phyloP scores from a whole-genome alignment of 306 rosid genomes.

The Astragalus glycyphyllos region DNA sequence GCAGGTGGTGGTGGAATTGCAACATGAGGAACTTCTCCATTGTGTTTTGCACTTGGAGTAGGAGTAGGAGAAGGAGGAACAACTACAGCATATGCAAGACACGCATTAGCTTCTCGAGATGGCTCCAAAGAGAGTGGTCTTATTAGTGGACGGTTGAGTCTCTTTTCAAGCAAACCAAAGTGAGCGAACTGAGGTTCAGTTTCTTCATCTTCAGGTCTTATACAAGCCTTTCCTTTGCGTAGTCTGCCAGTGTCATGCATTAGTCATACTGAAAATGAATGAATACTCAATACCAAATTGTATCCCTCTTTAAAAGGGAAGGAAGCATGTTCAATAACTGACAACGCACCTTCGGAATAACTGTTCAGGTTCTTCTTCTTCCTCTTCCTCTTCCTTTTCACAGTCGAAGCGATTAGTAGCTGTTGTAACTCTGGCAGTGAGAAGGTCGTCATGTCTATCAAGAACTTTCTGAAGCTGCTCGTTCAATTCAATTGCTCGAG shows the following conservation, averaged over 20 bases:
- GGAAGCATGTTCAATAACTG: slow-evolving; percentile 14
- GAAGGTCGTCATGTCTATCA: slow-evolving; percentile 74
- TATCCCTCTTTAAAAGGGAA: neutral
- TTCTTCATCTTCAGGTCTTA: slow-evolving; percentile 73
- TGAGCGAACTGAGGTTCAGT: slow-evolving; percentile 52
- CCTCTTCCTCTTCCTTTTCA: slow-evolving; percentile 73
- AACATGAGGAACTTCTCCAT: slow-evolving; percentile 40
- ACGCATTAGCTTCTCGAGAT: slow-evolving; percentile 44
- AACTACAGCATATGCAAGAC: slow-evolving; percentile 44
- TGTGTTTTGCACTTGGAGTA: slow-evolving; percentile 45
- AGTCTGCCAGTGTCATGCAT: slow-evolving; percentile 54
- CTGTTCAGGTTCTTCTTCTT: slow-evolving; percentile 77
- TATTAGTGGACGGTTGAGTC: slow-evolving; percentile 80
- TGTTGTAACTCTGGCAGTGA: slow-evolving; percentile 55
- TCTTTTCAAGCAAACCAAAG: slow-evolving; percentile 71
- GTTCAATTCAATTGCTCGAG: slow-evolving; percentile 78
- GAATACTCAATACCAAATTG: slow-evolving; percentile 27
- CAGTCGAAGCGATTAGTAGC: slow-evolving; percentile 47
- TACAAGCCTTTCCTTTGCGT: slow-evolving; percentile 94
- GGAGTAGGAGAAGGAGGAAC: slow-evolving; percentile 30
- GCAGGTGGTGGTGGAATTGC: slow-evolving; percentile 94
- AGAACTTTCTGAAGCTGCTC: slow-evolving; percentile 86
- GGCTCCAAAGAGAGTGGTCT: slow-evolving; percentile 65
- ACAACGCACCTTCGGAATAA: slow-evolving; percentile 71
- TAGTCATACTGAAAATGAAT: slow-evolving; percentile 5